Percentiles rank a stretch among this genome's conserved stretches.
Evolutionary conservation across 2,329 filamentous ascomycete species (phyloP).

Genomic region (Aspergillus aculeatus): DNA sequence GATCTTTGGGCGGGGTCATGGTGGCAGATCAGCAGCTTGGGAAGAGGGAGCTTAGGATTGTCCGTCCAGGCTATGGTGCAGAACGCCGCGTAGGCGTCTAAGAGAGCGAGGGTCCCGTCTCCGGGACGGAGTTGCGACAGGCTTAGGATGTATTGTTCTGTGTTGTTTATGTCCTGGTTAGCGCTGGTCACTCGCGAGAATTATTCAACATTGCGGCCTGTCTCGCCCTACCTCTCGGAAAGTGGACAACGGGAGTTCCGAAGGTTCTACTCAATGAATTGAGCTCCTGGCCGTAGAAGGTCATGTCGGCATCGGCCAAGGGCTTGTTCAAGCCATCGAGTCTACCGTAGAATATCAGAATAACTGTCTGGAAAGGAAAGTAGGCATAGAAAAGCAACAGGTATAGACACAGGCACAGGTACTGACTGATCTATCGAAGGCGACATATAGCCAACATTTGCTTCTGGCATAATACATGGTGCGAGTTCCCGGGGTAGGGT

Average conservation of each 20-base stretch:
- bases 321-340: constrained; percentile 75
- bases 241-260: constrained; percentile 3
- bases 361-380: no score
- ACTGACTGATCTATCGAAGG: constrained; percentile 74
- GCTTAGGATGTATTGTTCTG: constrained; percentile 12
- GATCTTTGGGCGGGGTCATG: constrained; percentile 76
- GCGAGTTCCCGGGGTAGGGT: constrained; percentile 73
- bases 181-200: not conserved
- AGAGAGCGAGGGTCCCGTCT: constrained; percentile 5
- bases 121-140: constrained; percentile 8
- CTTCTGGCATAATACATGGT: constrained; percentile 61
- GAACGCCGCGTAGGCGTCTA: constrained; percentile 7
- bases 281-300: constrained; percentile 13
- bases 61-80: not conserved
- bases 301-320: constrained; percentile 56
- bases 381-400: not conserved
- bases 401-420: constrained; percentile 13
- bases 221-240: constrained; percentile 2
- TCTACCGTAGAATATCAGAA: constrained; percentile 35
- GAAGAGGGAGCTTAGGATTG: constrained; percentile 54
- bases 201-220: no score
- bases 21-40: constrained; percentile 68
- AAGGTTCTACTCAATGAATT: constrained; percentile 6
- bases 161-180: not conserved
- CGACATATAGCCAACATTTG: constrained; percentile 69